Evolutionary conservation across 352 stramenopile genomes (phyloP).

Genomic region (Aphanomyces cochlioides): DNA sequence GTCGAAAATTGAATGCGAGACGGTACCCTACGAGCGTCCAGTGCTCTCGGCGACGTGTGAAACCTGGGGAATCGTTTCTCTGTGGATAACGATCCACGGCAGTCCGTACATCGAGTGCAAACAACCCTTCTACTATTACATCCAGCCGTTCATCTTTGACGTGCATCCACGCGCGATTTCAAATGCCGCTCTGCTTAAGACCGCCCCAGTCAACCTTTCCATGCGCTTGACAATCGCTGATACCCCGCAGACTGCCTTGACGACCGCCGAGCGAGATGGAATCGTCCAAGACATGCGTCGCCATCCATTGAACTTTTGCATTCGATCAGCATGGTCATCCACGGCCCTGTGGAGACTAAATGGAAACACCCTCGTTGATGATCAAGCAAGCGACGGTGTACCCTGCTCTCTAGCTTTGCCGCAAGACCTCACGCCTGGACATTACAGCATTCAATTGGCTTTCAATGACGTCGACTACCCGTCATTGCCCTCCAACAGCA

Average conservation of each 20-base stretch:
- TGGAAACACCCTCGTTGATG: background rate
- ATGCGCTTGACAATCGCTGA: slow-evolving; percentile 11
- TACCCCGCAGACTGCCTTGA: slow-evolving; percentile 9
- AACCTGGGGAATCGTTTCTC: slow-evolving; percentile 13
- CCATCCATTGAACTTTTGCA: background rate
- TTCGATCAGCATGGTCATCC: background rate
- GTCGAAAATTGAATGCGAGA: slow-evolving; percentile 16
- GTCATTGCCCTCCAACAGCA: background rate
- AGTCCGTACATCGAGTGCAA: slow-evolving; percentile 19
- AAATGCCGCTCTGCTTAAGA: background rate
- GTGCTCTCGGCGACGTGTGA: slow-evolving; percentile 2
- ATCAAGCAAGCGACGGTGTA: background rate
- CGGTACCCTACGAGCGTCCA: background rate
- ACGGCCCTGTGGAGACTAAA: background rate
- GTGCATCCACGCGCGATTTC: slow-evolving; percentile 4
- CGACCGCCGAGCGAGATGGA: background rate
- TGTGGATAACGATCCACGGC: slow-evolving; percentile 13
- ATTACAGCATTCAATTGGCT: slow-evolving; percentile 5
- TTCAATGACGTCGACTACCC: slow-evolving; percentile 20
- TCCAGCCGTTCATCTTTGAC: background rate
- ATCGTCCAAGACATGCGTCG: background rate
- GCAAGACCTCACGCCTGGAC: background rate
- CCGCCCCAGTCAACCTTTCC: background rate
- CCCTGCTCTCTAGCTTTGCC: background rate
- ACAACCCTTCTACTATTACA: slow-evolving; percentile 18